phyloP scores from a whole-genome alignment of 495 filamentous ascomycete species.

The Recurvomyces mirabilis region DNA sequence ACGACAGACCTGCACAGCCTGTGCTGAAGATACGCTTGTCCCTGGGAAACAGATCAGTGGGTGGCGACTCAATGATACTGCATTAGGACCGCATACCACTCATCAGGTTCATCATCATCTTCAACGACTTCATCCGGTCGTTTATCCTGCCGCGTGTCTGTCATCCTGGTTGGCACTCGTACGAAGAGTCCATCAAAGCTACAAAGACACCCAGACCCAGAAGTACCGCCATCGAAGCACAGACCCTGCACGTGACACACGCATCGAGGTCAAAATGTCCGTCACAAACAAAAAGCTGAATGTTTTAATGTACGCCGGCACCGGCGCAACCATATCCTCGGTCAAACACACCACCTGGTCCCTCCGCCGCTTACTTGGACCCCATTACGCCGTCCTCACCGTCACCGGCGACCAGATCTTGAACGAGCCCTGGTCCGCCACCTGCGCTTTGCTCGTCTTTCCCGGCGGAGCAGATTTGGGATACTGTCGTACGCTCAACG shows the following conservation, averaged over 20 bases:
- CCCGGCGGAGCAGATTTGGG: conserved; percentile 91
- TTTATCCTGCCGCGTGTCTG: conserved; percentile 36
- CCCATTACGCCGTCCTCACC: conserved; percentile 84
- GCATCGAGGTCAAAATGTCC: too few relatives aligned
- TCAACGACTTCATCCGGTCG: conserved; percentile 35
- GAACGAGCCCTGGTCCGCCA: conserved; percentile 82
- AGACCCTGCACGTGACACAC: background rate
- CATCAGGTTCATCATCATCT: conserved; percentile 84
- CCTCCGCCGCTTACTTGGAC: conserved; percentile 78
- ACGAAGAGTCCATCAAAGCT: too few relatives aligned
- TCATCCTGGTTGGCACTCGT: conserved; percentile 31
- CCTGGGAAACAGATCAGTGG: too few relatives aligned
- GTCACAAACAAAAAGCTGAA: conserved; percentile 22
- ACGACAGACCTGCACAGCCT: conserved; percentile 66
- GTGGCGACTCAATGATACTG: too few relatives aligned
- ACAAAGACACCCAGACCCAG: too few relatives aligned
- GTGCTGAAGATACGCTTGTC: conserved; percentile 97
- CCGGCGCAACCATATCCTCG: conserved; percentile 75
- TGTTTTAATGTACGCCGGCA: conserved; percentile 35
- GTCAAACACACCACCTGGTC: conserved; percentile 83
- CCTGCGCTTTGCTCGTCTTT: conserved; percentile 81
- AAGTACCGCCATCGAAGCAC: too few relatives aligned
- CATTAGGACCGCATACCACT: conserved; percentile 56
- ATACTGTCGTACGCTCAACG: conserved; percentile 82
- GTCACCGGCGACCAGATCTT: conserved; percentile 66